phyloP scores from a whole-genome alignment of 2,329 filamentous ascomycete species.

The Dactylellina cionopaga region DNA sequence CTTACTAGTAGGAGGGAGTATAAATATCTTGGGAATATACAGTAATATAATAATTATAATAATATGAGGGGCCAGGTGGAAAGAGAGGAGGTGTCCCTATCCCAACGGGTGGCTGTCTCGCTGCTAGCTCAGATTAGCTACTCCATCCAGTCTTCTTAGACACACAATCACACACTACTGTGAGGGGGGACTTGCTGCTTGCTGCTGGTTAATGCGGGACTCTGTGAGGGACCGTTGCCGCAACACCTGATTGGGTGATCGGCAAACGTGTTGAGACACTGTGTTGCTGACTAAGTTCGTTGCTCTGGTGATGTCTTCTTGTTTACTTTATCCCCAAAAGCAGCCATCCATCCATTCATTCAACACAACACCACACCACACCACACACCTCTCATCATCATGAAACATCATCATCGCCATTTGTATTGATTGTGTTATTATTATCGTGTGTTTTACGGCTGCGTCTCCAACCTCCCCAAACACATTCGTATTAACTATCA shows the following conservation, averaged over 20 bases:
- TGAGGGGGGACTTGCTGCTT: too few relatives aligned
- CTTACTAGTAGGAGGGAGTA: constrained; percentile 18
- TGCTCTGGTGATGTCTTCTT: constrained; percentile 37
- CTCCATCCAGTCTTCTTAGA: constrained; percentile 15
- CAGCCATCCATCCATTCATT: background rate
- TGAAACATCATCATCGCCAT: too few relatives aligned
- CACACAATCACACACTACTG: too few relatives aligned
- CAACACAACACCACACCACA: background rate
- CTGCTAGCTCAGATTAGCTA: constrained; percentile 39
- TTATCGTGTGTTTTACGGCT: too few relatives aligned
- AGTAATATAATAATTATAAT: too few relatives aligned
- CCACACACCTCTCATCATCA: too few relatives aligned
- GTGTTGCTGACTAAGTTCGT: constrained; percentile 24
- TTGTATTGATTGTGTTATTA: too few relatives aligned
- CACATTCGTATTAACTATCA: too few relatives aligned
- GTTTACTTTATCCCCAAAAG: background rate
- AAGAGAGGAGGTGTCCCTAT: constrained; percentile 35
- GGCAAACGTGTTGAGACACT: background rate
- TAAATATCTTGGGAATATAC: too few relatives aligned
- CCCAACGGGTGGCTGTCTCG: constrained; percentile 12
- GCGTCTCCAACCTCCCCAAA: too few relatives aligned
- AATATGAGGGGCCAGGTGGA: constrained; percentile 8
- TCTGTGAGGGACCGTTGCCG: background rate
- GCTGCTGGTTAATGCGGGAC: too few relatives aligned
- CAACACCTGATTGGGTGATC: constrained; percentile 16